Percentiles rank a stretch among this genome's conserved stretches.
phyloP scores from a whole-genome alignment of 2,329 filamentous ascomycete genomes.

The Boeremia exigua region DNA sequence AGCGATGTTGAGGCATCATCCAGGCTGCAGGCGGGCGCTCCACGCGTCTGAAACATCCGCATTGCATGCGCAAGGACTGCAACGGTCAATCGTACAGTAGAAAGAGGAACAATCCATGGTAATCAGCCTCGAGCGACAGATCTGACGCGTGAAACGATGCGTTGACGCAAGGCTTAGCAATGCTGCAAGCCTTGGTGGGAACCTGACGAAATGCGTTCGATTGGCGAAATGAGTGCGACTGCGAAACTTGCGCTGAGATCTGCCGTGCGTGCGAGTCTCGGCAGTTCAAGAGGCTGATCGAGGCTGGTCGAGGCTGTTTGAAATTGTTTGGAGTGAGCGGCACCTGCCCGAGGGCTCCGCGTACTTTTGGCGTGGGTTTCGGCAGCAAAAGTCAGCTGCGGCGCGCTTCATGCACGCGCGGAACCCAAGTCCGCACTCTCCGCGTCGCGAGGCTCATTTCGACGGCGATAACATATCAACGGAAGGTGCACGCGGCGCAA shows the following conservation, averaged over 20 bases:
- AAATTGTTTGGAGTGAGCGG: constrained; percentile 7
- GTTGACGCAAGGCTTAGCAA: neutral
- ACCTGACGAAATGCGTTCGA: neutral
- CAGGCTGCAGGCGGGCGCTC: neutral
- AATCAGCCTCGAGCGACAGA: neutral
- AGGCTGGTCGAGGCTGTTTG: constrained; percentile 3
- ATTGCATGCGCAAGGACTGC: neutral
- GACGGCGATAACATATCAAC: constrained; percentile 13
- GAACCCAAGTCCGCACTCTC: constrained; percentile 21
- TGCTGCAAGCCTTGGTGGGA: neutral
- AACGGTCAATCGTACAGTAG: neutral
- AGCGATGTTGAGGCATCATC: neutral
- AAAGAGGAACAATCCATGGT: neutral
- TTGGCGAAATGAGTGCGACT: neutral
- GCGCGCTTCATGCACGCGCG: constrained; percentile 29
- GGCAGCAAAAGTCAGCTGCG: constrained; percentile 13
- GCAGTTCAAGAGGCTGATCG: constrained; percentile 7
- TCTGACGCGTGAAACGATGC: constrained; percentile 7
- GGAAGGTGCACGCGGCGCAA: constrained; percentile 33
- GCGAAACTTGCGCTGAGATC: neutral
- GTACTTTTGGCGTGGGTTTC: constrained; percentile 14
- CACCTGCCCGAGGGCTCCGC: constrained; percentile 16
- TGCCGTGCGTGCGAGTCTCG: neutral
- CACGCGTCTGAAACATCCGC: neutral
- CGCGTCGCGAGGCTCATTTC: constrained; percentile 20